Evolutionary conservation across 257 asterid genomes (phyloP).

Genomic region (Cruciata laevipes): DNA sequence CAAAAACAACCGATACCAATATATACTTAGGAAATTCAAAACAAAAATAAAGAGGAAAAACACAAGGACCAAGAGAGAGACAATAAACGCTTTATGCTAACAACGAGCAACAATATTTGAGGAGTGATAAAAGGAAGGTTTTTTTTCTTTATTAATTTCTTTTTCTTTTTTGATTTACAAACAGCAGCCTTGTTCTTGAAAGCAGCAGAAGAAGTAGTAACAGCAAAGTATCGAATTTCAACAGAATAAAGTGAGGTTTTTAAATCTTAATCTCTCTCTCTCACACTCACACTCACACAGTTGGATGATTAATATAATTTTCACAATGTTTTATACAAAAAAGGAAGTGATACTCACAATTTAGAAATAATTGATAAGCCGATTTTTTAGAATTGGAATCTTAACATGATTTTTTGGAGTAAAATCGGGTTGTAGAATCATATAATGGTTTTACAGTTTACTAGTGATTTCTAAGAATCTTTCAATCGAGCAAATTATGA

Average conservation of each 20-base stretch:
- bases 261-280: constrained; percentile 19
- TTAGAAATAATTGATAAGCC: too few species aligned
- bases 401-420: too few species aligned
- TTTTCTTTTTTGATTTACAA: constrained; percentile 22
- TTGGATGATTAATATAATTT: constrained; percentile 25
- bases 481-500: too few species aligned
- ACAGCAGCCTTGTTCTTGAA: constrained; percentile 42
- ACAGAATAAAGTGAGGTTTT: constrained; percentile 60
- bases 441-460: too few species aligned
- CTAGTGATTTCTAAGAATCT: too few species aligned
- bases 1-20: constrained; percentile 8
- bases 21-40: neutral
- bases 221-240: constrained; percentile 64
- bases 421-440: too few species aligned
- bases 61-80: constrained; percentile 44
- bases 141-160: constrained; percentile 2
- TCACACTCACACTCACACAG: constrained; percentile 37
- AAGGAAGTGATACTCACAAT: too few species aligned
- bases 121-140: constrained; percentile 27
- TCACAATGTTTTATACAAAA: too few species aligned
- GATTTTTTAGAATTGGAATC: too few species aligned
- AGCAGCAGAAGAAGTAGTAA: constrained; percentile 31
- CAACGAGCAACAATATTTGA: constrained; percentile 54
- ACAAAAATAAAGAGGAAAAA: neutral
- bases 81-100: constrained; percentile 43